A percentile compares a stretch with the other conserved stretches of the same genome.
phyloP scores from a whole-genome alignment of 768 basidiomycete species.

The Tylopilus subfusipes region DNA sequence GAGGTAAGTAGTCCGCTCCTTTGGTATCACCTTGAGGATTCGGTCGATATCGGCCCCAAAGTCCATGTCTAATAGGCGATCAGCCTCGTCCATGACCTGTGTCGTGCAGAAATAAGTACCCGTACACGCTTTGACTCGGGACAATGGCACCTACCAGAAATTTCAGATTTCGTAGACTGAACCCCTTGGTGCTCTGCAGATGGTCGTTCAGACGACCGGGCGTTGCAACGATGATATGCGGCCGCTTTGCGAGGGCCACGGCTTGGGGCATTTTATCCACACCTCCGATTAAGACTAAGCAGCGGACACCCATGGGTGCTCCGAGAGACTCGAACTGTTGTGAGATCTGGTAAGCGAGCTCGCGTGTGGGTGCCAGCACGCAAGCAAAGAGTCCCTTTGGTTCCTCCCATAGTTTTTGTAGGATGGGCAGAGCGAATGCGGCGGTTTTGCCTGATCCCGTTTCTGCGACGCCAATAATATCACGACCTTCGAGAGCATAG shows the following conservation, averaged over 20 bases:
- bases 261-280: slow-evolving; percentile 89
- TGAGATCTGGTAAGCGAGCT: slow-evolving; percentile 97
- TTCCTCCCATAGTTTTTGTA: slow-evolving; percentile 95
- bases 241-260: slow-evolving; percentile 88
- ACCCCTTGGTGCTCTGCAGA: slow-evolving; percentile 96
- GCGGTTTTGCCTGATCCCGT: slow-evolving; percentile 99
- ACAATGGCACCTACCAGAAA: slow-evolving; percentile 63
- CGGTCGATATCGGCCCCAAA: slow-evolving; percentile 95
- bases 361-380: slow-evolving; percentile 95
- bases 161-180: slow-evolving; percentile 78
- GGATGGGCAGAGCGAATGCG: slow-evolving; percentile 92
- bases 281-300: slow-evolving; percentile 91
- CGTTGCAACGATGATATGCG: slow-evolving; percentile 93
- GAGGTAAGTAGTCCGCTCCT: slow-evolving; percentile 90
- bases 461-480: slow-evolving; percentile 97
- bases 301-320: slow-evolving; percentile 87
- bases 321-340: slow-evolving; percentile 93
- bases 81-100: slow-evolving; percentile 97
- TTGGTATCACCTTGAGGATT: slow-evolving; percentile 92
- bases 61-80: slow-evolving; percentile 93
- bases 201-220: slow-evolving; percentile 93
- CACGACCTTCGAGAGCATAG: slow-evolving; percentile 82
- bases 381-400: slow-evolving; percentile 92
- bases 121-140: background rate
- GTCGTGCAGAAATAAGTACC: background rate